These are phyloP conservation scores for Annulohypoxylon moriforme DNA, from an alignment of 495 filamentous ascomycete species.

Conservation along the genomic window DNA sequence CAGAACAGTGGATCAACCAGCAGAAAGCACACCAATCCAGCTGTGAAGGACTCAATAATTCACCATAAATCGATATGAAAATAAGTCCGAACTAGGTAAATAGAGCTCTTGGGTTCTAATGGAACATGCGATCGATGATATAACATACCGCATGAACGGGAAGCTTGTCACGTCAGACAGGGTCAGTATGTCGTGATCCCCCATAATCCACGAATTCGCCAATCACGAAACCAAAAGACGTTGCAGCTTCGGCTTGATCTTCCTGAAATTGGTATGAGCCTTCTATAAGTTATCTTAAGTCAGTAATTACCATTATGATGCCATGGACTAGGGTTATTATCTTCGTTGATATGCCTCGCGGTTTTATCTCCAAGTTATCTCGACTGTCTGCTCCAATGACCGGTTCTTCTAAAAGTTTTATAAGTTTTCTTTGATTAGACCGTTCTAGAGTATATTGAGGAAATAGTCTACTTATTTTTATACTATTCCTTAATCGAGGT, in stretches of 20 bases:
- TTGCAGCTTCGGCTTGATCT: constrained; percentile 27
- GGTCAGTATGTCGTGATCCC: constrained; percentile 42
- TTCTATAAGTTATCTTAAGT: constrained; percentile 24
- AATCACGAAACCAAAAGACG: constrained; percentile 25
- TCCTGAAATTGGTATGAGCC: constrained; percentile 6
- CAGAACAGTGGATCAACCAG: background rate
- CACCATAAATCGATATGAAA: background rate
- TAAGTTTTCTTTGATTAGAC: background rate
- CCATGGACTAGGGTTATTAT: constrained; percentile 15
- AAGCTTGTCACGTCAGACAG: constrained; percentile 34
- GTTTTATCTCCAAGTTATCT: background rate
- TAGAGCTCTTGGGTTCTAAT: background rate
- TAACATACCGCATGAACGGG: background rate
- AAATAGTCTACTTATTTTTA: background rate
- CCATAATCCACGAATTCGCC: constrained; percentile 15
- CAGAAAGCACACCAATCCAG: background rate
- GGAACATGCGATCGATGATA: background rate
- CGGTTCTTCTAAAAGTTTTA: background rate
- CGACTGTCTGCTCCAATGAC: background rate
- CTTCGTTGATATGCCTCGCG: constrained; percentile 1
- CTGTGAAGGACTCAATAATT: background rate
- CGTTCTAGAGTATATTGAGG: background rate
- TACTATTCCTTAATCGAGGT: background rate
- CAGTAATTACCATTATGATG: constrained; percentile 37
- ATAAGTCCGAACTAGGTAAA: background rate